These are phyloP conservation scores for Trematosphaeria pertusa DNA, from an alignment of 2,329 filamentous ascomycete genomes.

Conservation along the genomic window DNA sequence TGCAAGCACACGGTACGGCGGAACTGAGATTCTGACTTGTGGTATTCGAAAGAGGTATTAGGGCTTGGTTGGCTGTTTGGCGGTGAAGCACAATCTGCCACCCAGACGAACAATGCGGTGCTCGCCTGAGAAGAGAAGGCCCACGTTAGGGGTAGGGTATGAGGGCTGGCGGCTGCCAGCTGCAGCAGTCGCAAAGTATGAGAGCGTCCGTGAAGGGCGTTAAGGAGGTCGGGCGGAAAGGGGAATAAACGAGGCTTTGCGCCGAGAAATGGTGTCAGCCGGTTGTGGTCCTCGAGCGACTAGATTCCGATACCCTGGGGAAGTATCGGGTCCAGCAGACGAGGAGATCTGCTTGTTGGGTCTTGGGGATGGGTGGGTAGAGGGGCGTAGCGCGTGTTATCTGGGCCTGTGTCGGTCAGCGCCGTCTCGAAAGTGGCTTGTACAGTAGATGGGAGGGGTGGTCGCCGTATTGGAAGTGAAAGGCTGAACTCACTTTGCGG, in stretches of 20 bases:
- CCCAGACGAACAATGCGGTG: slow-evolving; percentile 96
- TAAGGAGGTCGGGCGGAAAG: slow-evolving; percentile 90
- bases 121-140: slow-evolving; percentile 97
- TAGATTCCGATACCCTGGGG: slow-evolving; percentile 82
- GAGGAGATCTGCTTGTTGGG: slow-evolving; percentile 66
- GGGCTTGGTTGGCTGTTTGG: slow-evolving; percentile 32
- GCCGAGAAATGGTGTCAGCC: slow-evolving; percentile 86
- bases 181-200: slow-evolving; percentile 60
- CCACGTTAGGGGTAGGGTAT: slow-evolving; percentile 69
- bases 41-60: slow-evolving; percentile 16
- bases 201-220: slow-evolving; percentile 75
- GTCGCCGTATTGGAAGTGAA: not conserved
- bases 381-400: slow-evolving; percentile 66
- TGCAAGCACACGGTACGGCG: slow-evolving; percentile 25
- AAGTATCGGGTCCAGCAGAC: slow-evolving; percentile 88
- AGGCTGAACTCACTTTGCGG: slow-evolving; percentile 76
- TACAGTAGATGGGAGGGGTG: slow-evolving; percentile 7
- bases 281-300: slow-evolving; percentile 66
- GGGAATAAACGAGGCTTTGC: slow-evolving; percentile 80
- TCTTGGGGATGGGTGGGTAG: slow-evolving; percentile 26
- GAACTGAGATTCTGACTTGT: slow-evolving; percentile 7
- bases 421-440: slow-evolving; percentile 8
- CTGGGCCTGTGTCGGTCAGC: slow-evolving; percentile 60
- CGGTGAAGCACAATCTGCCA: slow-evolving; percentile 93
- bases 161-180: slow-evolving; percentile 88